Base-by-base conservation (phyloP, 495 filamentous ascomycete genomes). In the Chaetomidium leptoderma region DNA sequence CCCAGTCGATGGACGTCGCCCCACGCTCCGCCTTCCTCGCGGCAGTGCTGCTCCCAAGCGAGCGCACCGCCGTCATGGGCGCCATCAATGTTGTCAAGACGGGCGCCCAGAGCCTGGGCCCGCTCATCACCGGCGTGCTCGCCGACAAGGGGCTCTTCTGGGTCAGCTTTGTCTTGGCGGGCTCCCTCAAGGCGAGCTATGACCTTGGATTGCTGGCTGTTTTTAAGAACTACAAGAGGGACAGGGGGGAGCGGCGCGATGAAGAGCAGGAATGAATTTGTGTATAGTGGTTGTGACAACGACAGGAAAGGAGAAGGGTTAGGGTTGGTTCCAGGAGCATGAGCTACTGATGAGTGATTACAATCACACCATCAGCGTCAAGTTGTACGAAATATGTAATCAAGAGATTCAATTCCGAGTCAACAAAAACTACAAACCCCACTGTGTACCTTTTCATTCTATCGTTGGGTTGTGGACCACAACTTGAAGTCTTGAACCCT, bases 21-120 rank as follows among this genome's bases (percentile, higher is more conserved):
- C 90, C 91, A 0, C 81, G 89, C 3, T 81, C 86, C 0, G 89
- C 91, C 0, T 93, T 95, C 70, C 77, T 93, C 10, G 85, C 89
- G 0, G 83, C 84, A 0, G 83, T 86, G 0, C 78, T 92, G 14
- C 80, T 84, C 35, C 80, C 86, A 0, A 79, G 81, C 55, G 89
- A 92, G 69, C 81, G 90, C 16, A 95, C 90, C 3, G 87, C 88
- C 2, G 83, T 90, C 21, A 86, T 91, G 85, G 86, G 86, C 0
- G 71, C 85, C 0, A 79, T 88, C 19, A 85, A 88, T 59, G 83
- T 88, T 2, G 77, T 86, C 39, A 85, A 88, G 66, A 87, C 86
- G 4, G 69, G 78, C 11, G 72, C 80, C 21, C 77, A 85, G 65
- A 84, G 81, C 63, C 58, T 78, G 1, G 90, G 88, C 0, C 87